Conservation (phyloP, 1,139 yeast species). For the Zygoascus hellenicus region DNA sequence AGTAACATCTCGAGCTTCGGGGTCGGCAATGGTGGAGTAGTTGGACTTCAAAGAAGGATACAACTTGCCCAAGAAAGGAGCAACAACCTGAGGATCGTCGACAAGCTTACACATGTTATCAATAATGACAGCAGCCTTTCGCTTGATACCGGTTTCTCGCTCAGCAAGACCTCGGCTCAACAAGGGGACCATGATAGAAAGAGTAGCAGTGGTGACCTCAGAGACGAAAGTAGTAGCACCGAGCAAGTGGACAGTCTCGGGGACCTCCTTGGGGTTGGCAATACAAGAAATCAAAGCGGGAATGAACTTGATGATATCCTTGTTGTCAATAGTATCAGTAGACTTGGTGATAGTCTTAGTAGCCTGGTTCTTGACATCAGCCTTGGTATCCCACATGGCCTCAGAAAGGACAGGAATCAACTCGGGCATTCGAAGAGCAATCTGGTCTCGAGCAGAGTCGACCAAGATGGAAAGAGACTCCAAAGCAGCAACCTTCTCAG, state of each 20-base stretch:
- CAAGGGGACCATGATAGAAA: constrained; percentile 98
- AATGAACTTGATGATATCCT: constrained; percentile 98
- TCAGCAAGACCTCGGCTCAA: constrained; percentile 99
- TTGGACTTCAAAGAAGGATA: constrained; percentile 94
- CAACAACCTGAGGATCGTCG: constrained; percentile 99
- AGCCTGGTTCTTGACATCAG: constrained; percentile 95
- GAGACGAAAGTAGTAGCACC: constrained; percentile 99
- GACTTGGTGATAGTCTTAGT: constrained; percentile 92
- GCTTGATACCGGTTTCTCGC: constrained; percentile 98
- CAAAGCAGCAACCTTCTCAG: constrained; percentile 91
- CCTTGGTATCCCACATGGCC: constrained; percentile 99
- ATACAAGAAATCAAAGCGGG: constrained; percentile 96
- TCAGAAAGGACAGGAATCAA: constrained; percentile 96
- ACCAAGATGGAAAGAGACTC: constrained; percentile 81
- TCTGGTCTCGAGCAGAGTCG: constrained; percentile 90
- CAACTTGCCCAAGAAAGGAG: constrained; percentile 94
- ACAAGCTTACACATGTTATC: constrained; percentile 99
- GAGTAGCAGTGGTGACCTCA: constrained; percentile 98
- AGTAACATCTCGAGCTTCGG: constrained; percentile 99
- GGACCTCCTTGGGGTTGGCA: constrained; percentile 93
- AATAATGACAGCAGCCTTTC: constrained; percentile 98
- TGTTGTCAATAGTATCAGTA: constrained; percentile 97
- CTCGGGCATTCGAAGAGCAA: constrained; percentile 99
- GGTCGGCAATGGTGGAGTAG: constrained; percentile 96
- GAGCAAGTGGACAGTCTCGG: constrained; percentile 96